phyloP scores from a whole-genome alignment of 2,329 filamentous ascomycete genomes.

The Ambrosiella xylebori region DNA sequence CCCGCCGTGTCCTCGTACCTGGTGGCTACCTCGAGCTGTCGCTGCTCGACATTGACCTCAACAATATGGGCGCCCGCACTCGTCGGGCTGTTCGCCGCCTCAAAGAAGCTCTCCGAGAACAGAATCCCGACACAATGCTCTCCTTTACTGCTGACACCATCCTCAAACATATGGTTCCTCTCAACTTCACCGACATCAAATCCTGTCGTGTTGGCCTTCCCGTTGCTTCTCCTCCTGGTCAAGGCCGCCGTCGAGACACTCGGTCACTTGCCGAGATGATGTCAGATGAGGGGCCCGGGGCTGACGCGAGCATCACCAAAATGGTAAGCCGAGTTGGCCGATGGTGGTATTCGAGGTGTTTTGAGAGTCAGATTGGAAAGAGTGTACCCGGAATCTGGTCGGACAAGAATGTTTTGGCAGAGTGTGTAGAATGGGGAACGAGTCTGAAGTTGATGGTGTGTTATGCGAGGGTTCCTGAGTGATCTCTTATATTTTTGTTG shows the following conservation, averaged over 20 bases:
- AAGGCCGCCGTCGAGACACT: constrained; percentile 25
- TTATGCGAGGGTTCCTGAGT: constrained; percentile 64
- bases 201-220: constrained; percentile 64
- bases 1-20: constrained; percentile 59
- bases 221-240: constrained; percentile 27
- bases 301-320: constrained; percentile 74
- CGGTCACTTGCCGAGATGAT: constrained; percentile 54
- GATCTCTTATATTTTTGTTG: background rate
- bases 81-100: constrained; percentile 51
- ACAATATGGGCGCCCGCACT: constrained; percentile 62
- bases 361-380: constrained; percentile 45
- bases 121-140: constrained; percentile 42
- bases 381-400: constrained; percentile 51
- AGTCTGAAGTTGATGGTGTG: constrained; percentile 84
- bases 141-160: constrained; percentile 42
- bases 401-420: constrained; percentile 55
- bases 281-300: constrained; percentile 47
- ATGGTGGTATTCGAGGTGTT: constrained; percentile 94
- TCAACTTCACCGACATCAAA: constrained; percentile 56
- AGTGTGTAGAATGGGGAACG: constrained; percentile 75
- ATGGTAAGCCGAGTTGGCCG: constrained; percentile 83
- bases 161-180: constrained; percentile 47
- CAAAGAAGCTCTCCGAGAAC: constrained; percentile 51
- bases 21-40: constrained; percentile 66
- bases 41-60: constrained; percentile 61